phyloP scores from a whole-genome alignment of 1,139 yeast species.

The Protomyces inundatus region DNA sequence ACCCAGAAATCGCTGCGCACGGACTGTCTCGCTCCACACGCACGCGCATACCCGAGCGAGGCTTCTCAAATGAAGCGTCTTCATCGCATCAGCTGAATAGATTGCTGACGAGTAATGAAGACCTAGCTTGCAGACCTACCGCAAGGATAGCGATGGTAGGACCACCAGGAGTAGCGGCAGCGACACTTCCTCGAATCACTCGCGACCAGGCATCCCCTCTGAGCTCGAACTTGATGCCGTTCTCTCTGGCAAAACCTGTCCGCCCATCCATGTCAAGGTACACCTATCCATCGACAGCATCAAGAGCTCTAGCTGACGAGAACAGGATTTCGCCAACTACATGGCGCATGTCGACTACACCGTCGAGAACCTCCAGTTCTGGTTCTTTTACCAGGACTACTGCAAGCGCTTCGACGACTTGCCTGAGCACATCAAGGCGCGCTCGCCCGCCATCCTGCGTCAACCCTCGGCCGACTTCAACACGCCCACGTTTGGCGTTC shows the following conservation, averaged over 20 bases:
- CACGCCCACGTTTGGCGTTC: background rate
- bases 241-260: background rate
- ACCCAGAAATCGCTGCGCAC: background rate
- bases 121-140: background rate
- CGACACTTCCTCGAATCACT: background rate
- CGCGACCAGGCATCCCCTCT: background rate
- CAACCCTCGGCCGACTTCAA: background rate
- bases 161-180: background rate
- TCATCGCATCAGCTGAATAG: background rate
- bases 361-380: background rate
- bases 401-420: background rate
- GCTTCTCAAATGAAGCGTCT: too few species aligned
- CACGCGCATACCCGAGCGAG: background rate
- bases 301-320: background rate
- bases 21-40: background rate
- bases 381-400: background rate
- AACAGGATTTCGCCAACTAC: background rate
- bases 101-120: background rate
- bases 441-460: background rate
- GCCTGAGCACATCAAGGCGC: background rate
- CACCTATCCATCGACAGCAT: background rate
- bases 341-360: background rate
- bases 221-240: background rate
- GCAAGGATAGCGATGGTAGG: background rate
- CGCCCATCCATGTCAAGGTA: background rate